phyloP scores from a whole-genome alignment of 2,329 filamentous ascomycete species.

The Nemania diffusa region DNA sequence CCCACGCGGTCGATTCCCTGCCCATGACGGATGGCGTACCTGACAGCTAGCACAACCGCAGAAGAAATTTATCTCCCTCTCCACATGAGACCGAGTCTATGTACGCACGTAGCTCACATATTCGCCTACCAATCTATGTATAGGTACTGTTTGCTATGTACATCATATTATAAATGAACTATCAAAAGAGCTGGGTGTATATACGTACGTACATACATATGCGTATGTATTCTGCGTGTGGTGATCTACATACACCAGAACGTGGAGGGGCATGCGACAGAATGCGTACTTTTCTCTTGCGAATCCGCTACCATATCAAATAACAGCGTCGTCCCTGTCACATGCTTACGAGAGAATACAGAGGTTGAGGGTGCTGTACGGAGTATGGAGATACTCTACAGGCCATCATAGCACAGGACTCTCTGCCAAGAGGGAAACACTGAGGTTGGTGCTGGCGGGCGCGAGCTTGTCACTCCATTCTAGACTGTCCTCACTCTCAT shows the following conservation, averaged over 20 bases:
- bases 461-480: constrained; percentile 24
- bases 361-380: neutral
- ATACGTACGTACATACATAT: too few species aligned
- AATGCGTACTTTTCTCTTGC: neutral
- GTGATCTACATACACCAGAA: too few species aligned
- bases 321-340: neutral
- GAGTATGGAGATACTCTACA: neutral
- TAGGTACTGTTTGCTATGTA: neutral
- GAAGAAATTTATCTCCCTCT: neutral
- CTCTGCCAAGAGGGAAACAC: constrained; percentile 12
- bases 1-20: constrained; percentile 22
- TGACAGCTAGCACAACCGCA: constrained; percentile 1
- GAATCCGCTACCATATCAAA: neutral
- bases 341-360: neutral
- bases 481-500: constrained; percentile 43
- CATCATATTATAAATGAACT: neutral
- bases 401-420: neutral
- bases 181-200: neutral
- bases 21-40: constrained; percentile 7
- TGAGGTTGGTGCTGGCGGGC: constrained; percentile 12
- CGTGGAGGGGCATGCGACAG: too few species aligned
- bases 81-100: neutral
- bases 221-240: neutral
- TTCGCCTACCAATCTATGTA: neutral
- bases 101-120: neutral